phyloP scores from a whole-genome alignment of 202 grass and related monocot species.

The Digitaria exilis region DNA sequence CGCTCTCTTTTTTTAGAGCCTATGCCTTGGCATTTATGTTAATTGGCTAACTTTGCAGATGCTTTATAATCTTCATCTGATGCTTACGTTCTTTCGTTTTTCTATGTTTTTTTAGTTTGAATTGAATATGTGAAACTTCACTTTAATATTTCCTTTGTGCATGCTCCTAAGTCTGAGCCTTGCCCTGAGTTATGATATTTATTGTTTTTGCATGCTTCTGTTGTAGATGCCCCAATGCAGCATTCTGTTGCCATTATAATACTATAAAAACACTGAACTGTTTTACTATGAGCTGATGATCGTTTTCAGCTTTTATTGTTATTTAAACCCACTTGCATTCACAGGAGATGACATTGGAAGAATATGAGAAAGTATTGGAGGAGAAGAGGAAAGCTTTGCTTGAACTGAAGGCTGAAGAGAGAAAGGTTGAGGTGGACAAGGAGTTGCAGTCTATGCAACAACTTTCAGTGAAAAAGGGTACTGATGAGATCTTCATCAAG shows the following conservation, averaged over 20 bases:
- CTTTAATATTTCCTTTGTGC: neutral
- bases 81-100: neutral
- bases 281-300: neutral
- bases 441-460: conserved; percentile 74
- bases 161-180: neutral
- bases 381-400: conserved; percentile 80
- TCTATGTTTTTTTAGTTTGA: neutral
- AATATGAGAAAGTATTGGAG: conserved; percentile 83
- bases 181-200: neutral
- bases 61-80: neutral
- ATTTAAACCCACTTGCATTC: neutral
- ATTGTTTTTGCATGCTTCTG: neutral
- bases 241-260: neutral
- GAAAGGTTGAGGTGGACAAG: conserved; percentile 82
- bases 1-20: neutral
- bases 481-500: conserved; percentile 73
- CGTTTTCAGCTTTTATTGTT: neutral
- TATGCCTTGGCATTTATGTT: conserved; percentile 5
- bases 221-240: neutral
- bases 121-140: neutral
- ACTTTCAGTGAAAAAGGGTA: conserved; percentile 63
- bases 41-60: neutral
- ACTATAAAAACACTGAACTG: neutral
- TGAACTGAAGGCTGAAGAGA: conserved; percentile 67
- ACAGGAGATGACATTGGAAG: conserved; percentile 94